Base-by-base conservation (phyloP, 345 rosid genomes). In the Murraya koenigii region DNA sequence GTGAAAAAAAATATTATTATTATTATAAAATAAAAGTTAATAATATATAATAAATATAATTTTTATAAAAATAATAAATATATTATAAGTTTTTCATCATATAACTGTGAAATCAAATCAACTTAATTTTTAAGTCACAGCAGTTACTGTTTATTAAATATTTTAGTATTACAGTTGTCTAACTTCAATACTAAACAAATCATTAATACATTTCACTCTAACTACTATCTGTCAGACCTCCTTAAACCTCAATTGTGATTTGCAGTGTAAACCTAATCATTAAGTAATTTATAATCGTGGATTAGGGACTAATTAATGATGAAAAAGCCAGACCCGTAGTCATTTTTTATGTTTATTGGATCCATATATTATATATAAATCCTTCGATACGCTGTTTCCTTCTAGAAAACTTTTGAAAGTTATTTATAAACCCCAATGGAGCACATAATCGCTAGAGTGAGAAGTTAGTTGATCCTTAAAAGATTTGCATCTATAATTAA, bases 391-490 rank as follows among this genome's bases (percentile, higher is more conserved):
- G 73, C 33, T 56, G 26, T n/a, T 39, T 68, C 74, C 66, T 68
- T 67, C 17, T 19, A 26, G 41, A 58, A 13, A 68, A 52, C 64
- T 33, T 54, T n/a, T 14, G 15, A 19, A 63, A 61, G 7, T 63
- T 20, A 47, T 30, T 69, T 22, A 75, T 32, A 32, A 22, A 64
- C 65, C 55, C 23, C 26, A 55, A 55, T 36, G 65, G 56, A 66
- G 78, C 55, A 36, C 32, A 55, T 66, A 66, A 23, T 66, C 78
- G 25, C 78, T 5, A 17, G 66, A 76, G 30, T 66, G 26, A 25
- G 55, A 38, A 25, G 23, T 33, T 7, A 3, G 23, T 30, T 11
- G 26, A 55, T 58, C 54, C 19, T 28, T 0, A 7, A 39, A 39
- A 41, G 58, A 74, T 41, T 60, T 73, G 32, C 56, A 39, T 28